A percentile compares a stretch with the other conserved stretches of the same genome.
Conservation (phyloP, 768 basidiomycete species). For the Phanerodontia chrysosporium region DNA sequence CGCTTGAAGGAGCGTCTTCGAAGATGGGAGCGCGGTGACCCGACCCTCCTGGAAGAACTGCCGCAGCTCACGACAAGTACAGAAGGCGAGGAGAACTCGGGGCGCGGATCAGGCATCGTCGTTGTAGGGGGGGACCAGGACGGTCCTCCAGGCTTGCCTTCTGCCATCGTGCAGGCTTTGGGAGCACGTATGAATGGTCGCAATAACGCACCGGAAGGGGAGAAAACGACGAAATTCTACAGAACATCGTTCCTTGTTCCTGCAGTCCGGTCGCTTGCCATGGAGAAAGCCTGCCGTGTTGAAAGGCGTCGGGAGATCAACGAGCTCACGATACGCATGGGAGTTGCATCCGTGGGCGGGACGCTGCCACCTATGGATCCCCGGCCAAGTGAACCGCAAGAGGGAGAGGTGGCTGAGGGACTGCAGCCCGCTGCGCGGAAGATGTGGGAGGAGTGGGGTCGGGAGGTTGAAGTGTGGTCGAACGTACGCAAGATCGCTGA, state of each 20-base stretch:
- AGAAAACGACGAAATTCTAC: slow-evolving; percentile 43
- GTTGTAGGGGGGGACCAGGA: slow-evolving; percentile 38
- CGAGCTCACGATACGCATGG: slow-evolving; percentile 81
- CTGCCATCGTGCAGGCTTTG: slow-evolving; percentile 23
- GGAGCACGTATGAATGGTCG: slow-evolving; percentile 19
- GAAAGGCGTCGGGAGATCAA: slow-evolving; percentile 71
- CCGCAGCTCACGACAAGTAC: slow-evolving; percentile 42
- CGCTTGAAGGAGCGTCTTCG: slow-evolving; percentile 67
- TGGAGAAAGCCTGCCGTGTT: slow-evolving; percentile 56
- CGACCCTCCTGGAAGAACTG: slow-evolving; percentile 56
- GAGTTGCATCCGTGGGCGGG: slow-evolving; percentile 72
- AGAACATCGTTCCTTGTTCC: slow-evolving; percentile 71
- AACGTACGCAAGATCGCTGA: slow-evolving; percentile 72
- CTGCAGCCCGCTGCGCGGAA: slow-evolving; percentile 24
- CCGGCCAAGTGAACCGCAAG: slow-evolving; percentile 12
- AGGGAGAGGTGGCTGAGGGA: slow-evolving; percentile 18
- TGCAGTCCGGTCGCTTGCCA: slow-evolving; percentile 42
- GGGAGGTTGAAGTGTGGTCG: slow-evolving; percentile 63
- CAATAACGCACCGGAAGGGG: slow-evolving; percentile 9
- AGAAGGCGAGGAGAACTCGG: slow-evolving; percentile 31
- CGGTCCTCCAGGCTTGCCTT: slow-evolving; percentile 33
- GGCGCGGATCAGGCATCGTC: slow-evolving; percentile 32
- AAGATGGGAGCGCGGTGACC: slow-evolving; percentile 69
- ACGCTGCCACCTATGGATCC: slow-evolving; percentile 40
- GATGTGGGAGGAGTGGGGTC: slow-evolving; percentile 67